Base-by-base conservation (phyloP, 1,284 basidiomycete species). In the Austroboletus niveus region DNA sequence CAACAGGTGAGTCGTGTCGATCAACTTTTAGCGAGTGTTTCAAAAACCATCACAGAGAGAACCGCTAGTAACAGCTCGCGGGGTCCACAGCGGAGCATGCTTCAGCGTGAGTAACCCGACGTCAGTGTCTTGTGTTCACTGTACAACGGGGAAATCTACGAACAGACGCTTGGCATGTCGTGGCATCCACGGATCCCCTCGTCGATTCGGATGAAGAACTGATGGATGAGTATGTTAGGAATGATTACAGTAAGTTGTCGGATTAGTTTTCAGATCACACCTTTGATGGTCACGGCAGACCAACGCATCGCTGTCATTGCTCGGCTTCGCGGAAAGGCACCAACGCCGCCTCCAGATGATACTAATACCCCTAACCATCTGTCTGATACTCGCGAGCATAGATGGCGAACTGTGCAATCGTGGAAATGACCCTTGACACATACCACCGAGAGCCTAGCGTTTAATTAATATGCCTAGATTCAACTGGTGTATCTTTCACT, bases 181-280 rank as follows among this genome's bases (percentile, higher is more conserved):
- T 82, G 34, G 76, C 74, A 39, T 79, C 76, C 32, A 76, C 75
- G 36, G 85, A 90, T 60, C 82, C 87, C 10, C 71, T 89, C 12
- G 72, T 72, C 14, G 85, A 88, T 69, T 89, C 87, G 8, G 87
- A 89, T 59, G 82, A 86, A 48, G 87, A 90, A 60, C 69, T 74
- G 47, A 73, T 72, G 50, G 84, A 88, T 56, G 82, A 86, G 53
- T 75, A 85, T 56, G 74, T 78, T 48, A 75, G 80, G 40, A 62
- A 75, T 40, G 87, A 89, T 59, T 87, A 87, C 60, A 74, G 87
- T 86, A 60, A 61, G 81, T 66, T 24, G 14, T 42, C 42, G 39
- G 10, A 40, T 41, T 15, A 8, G 32, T 30, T 17, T 12, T 22
- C 40, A 11, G n/a, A 39, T 42, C 22, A 30, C 39, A 35, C 15